Percentiles rank a stretch among this genome's conserved stretches.
Conservation (phyloP, 192 early-diverging fungal species). For the Umbelopsis sp. region DNA sequence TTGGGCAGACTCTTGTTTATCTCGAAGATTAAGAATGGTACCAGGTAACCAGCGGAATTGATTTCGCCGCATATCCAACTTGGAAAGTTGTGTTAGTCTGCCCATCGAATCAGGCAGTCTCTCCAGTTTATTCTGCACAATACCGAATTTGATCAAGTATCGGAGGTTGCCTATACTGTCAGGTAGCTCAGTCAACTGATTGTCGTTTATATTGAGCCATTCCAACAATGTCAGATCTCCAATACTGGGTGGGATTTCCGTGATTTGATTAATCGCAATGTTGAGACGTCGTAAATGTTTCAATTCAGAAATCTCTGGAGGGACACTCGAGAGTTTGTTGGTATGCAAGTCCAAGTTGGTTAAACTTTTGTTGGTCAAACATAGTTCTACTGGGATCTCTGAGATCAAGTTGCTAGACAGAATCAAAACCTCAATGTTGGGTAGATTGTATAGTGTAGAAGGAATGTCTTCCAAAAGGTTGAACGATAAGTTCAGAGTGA, state of each 20-base stretch:
- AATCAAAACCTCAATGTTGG: slow-evolving; percentile 37
- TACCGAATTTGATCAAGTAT: slow-evolving; percentile 46
- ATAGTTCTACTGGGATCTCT: slow-evolving; percentile 31
- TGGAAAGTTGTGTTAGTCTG: slow-evolving; percentile 33
- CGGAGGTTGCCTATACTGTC: slow-evolving; percentile 36
- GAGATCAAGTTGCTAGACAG: slow-evolving; percentile 44
- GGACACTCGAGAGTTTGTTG: slow-evolving; percentile 32
- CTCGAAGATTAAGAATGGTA: slow-evolving; percentile 19
- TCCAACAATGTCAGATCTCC: slow-evolving; percentile 36
- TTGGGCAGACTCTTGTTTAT: slow-evolving; percentile 1
- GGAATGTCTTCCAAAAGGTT: slow-evolving; percentile 42
- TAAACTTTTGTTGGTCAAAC: slow-evolving; percentile 29
- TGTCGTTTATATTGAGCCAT: slow-evolving; percentile 55
- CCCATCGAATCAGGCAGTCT: slow-evolving; percentile 36
- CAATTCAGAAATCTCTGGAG: slow-evolving; percentile 22
- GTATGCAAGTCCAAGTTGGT: slow-evolving; percentile 51
- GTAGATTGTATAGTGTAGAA: slow-evolving; percentile 23
- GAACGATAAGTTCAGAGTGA: slow-evolving; percentile 44
- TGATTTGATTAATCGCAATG: slow-evolving; percentile 49
- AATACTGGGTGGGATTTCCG: slow-evolving; percentile 35
- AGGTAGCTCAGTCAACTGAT: slow-evolving; percentile 37
- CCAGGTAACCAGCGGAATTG: slow-evolving; percentile 41
- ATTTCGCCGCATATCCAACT: slow-evolving; percentile 48
- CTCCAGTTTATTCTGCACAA: slow-evolving; percentile 48
- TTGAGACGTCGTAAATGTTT: slow-evolving; percentile 41